Evolutionary conservation across 2,329 filamentous ascomycete genomes (phyloP).

Genomic region (Penicillium sp.): DNA sequence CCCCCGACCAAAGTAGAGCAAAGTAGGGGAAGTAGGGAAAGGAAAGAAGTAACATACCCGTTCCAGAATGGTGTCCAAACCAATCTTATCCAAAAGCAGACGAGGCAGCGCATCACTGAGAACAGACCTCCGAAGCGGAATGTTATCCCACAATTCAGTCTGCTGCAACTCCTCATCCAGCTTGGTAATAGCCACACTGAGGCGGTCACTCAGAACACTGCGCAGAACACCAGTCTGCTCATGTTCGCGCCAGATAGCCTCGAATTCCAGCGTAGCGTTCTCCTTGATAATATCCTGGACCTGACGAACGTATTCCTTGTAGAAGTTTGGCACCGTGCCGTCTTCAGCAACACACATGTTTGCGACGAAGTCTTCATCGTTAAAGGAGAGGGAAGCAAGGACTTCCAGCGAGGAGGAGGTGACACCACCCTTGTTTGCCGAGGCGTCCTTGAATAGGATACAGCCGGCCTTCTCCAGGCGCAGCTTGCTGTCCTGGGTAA

Average conservation of each 20-base stretch:
- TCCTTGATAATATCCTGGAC: constrained; percentile 90
- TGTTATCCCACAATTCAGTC: constrained; percentile 87
- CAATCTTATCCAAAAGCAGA: constrained; percentile 84
- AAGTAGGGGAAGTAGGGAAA: not conserved
- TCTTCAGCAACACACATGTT: constrained; percentile 89
- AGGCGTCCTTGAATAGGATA: constrained; percentile 95
- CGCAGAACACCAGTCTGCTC: constrained; percentile 77
- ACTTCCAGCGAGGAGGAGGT: constrained; percentile 97
- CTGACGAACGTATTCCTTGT: constrained; percentile 87
- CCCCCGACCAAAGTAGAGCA: too few species aligned
- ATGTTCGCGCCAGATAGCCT: constrained; percentile 96
- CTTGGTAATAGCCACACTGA: constrained; percentile 92
- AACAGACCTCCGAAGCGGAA: constrained; percentile 75
- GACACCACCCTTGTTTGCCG: constrained; percentile 97
- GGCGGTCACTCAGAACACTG: constrained; percentile 86
- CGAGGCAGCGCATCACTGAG: constrained; percentile 84
- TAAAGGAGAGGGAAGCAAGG: constrained; percentile 89
- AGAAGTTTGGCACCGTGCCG: constrained; percentile 84
- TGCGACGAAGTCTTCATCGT: constrained; percentile 82
- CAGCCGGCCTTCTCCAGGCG: constrained; percentile 94
- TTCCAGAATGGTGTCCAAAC: constrained; percentile 81
- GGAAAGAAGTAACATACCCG: constrained; percentile 60
- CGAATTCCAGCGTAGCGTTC: constrained; percentile 92
- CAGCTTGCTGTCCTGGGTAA: constrained; percentile 96
- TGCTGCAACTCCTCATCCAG: constrained; percentile 95